Evolutionary conservation across 768 basidiomycete species (phyloP), one percentile per base, ranked within the genome.

Genomic region (Leccinum pellstonianum): DNA sequence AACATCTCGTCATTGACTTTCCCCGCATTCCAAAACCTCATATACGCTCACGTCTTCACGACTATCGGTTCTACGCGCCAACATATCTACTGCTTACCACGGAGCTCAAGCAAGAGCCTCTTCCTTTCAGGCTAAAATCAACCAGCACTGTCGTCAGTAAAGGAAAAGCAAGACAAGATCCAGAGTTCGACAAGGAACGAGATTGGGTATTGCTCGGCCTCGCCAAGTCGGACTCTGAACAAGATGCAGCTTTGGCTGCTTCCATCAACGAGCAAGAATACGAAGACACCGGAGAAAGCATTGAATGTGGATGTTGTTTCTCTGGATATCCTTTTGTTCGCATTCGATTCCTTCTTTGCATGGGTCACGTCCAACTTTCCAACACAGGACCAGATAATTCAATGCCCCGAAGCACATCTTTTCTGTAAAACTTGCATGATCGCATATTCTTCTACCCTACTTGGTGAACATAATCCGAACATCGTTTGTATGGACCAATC

Each of bases 261-360:
- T 69, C 74, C 37, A 62, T 73, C 41, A 71, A 74, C 52, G 71
- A 77, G 57, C 71, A 80, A n/a, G 80, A 79, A 46, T 74, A 77
- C 25, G 76, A 79, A 19, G 84, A 81, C 33, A 77, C 72, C 8
- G 80, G 79, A 8, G 82, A 78, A 53, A 89, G 87, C 3, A 85
- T 95, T 37, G 92, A 95, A 66, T 95, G 94, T 66, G 90, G 88
- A 12, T 95, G 93, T 66, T 97, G 94, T 73, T 96, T 94, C 68
- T 75, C 82, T 4, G 79, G 75, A 11, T 91, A 86, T 61, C 71
- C 86, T 4, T 88, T 90, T 73, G 91, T 92, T 70, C 58, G 90
- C 77, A 43, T 48, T 29, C 27, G 15, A 11, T 9, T 53, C 25
- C 37, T 38, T 35, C 29, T 54, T 60, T 35, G 47, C 55, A 29